phyloP scores from a whole-genome alignment of 805 yeast species.

The Candida awuae region DNA sequence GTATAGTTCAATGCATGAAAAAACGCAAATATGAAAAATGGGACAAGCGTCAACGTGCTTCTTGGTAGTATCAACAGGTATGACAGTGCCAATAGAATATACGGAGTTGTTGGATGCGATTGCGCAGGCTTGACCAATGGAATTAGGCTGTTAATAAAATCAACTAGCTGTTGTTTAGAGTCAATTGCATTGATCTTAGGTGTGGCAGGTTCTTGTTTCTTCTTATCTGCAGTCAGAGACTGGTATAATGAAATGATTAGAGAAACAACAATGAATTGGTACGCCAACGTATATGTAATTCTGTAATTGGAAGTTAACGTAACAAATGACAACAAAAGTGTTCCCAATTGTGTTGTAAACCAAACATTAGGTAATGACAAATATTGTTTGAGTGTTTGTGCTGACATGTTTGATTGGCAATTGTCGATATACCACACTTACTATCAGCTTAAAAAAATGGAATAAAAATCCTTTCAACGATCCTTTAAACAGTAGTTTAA shows the following conservation, averaged over 20 bases:
- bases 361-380: slow-evolving; percentile 37
- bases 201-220: slow-evolving; percentile 21
- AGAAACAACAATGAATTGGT: slow-evolving; percentile 58
- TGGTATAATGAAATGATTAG: slow-evolving; percentile 73
- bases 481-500: too few species aligned
- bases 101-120: slow-evolving; percentile 35
- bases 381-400: not conserved
- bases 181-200: slow-evolving; percentile 24
- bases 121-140: slow-evolving; percentile 10
- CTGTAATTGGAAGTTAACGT: slow-evolving; percentile 27
- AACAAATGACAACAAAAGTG: slow-evolving; percentile 34
- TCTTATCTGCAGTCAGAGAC: slow-evolving; percentile 30
- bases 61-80: slow-evolving; percentile 54
- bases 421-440: too few species aligned
- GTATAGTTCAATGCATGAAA: slow-evolving; percentile 76
- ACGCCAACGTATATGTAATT: slow-evolving; percentile 50
- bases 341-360: slow-evolving; percentile 48
- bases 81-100: slow-evolving; percentile 47
- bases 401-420: too few species aligned
- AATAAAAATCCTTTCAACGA: too few species aligned
- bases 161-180: not conserved
- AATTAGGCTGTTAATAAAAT: slow-evolving; percentile 1
- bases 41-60: slow-evolving; percentile 54
- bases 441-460: too few species aligned
- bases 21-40: slow-evolving; percentile 68